Base-by-base conservation (phyloP, 805 yeast genomes). In the Starmerella potacharoeniae region DNA sequence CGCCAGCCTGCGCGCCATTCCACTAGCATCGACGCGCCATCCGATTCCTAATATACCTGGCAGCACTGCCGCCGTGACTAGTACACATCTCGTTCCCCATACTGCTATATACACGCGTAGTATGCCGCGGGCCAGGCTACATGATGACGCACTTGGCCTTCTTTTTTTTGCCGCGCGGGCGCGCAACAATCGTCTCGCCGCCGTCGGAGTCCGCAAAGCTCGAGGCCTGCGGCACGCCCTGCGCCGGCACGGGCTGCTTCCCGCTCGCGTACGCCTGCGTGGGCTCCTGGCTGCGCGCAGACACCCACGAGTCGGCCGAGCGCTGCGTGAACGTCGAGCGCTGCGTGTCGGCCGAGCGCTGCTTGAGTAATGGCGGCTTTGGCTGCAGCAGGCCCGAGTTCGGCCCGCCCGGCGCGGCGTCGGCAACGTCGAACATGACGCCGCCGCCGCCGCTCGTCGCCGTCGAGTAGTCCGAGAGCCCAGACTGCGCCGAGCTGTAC, bases 121-220 rank as follows among this genome's bases (percentile, higher is more conserved):
- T 10, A 8, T 7, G 35, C 35, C 11, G 14, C 39, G 22, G 42
- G 6, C 28, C 42, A 9, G 37, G 6, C 46, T 44, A 58, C 58
- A 54, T 54, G 9, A 58, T 37, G 17, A 53, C 53, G 44, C 61
- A 58, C 52, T 56, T 58, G 16, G 52, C 47, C 43, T 49, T 51
- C 52, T 50, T 55, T 11, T 17, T 33, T 34, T 34, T 16, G 30
- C 28, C 5, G 40, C 49, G 49, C 16, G 49, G 49, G 40, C 40
- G 40, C 30, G 49, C 49, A 40, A 46, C 49, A 22, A 46, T 46
- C 6, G 49, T 46, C 16, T 46, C 49, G 30, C 31, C 49, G 31
- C 49, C 49, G 31, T 46, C 49, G 8, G 49, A 46, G 40, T 46
- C 49, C 4, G 29, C 31, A 10, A 46, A 29, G 40, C 49, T 46